Evolutionary conservation across 2,329 filamentous ascomycete species (phyloP).

Genomic region (Curvularia verruculosa): DNA sequence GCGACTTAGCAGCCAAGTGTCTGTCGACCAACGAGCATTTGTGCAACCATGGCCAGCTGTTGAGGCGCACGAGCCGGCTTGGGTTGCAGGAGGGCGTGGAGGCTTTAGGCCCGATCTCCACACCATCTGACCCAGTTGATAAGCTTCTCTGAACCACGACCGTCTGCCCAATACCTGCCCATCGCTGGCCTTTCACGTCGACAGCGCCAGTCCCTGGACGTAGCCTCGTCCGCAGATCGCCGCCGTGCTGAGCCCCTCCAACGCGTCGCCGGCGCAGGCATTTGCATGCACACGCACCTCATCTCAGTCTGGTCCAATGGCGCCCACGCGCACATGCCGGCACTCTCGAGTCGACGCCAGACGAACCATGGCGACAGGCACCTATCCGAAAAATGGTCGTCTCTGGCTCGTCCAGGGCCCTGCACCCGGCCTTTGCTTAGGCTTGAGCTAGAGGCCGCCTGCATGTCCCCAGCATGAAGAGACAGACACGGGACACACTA

Average conservation of each 20-base stretch:
- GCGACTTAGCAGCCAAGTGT: not conserved
- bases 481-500: slow-evolving; percentile 49
- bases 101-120: slow-evolving; percentile 23
- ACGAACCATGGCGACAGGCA: slow-evolving; percentile 18
- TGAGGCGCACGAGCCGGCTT: slow-evolving; percentile 17
- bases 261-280: slow-evolving; percentile 27
- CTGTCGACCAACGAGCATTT: not conserved
- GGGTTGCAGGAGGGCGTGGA: slow-evolving; percentile 14
- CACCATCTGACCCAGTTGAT: slow-evolving; percentile 30
- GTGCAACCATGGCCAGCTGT: slow-evolving; percentile 4
- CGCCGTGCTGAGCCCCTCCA: slow-evolving; percentile 27
- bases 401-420: slow-evolving; percentile 23
- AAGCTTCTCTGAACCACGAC: slow-evolving; percentile 38
- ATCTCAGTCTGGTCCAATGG: slow-evolving; percentile 23
- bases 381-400: slow-evolving; percentile 39
- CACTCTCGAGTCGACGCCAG: slow-evolving; percentile 16
- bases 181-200: slow-evolving; percentile 10
- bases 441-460: slow-evolving; percentile 28
- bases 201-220: slow-evolving; percentile 10
- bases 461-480: slow-evolving; percentile 47
- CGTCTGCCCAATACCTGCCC: slow-evolving; percentile 24
- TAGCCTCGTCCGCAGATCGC: slow-evolving; percentile 18
- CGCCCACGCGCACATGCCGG: slow-evolving; percentile 24
- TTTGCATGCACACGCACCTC: slow-evolving; percentile 12
- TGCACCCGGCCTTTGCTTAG: slow-evolving; percentile 33